phyloP scores from a whole-genome alignment of 352 stramenopile species.

The Globisporangium recalcitrans region DNA sequence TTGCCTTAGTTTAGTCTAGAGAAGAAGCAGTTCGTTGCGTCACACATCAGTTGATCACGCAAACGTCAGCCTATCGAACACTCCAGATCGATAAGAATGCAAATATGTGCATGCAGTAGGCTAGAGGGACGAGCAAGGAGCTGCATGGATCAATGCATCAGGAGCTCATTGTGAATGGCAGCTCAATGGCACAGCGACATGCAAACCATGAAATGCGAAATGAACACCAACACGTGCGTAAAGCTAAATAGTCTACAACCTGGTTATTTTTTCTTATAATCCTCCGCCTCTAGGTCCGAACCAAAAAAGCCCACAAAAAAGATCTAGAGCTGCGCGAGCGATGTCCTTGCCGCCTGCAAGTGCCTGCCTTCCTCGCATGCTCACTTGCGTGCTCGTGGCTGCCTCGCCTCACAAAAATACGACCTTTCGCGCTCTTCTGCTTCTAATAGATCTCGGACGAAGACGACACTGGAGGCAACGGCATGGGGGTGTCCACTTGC shows the following conservation, averaged over 20 bases:
- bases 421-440: not conserved
- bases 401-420: conserved; percentile 1
- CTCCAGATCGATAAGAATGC: conserved; percentile 8
- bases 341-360: not conserved
- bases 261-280: conserved; percentile 21
- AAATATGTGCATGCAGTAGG: no score
- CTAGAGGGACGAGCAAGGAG: not conserved
- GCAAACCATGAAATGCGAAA: not conserved
- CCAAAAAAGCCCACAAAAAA: conserved; percentile 2
- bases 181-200: not conserved
- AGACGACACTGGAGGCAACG: conserved; percentile 1
- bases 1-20: not conserved
- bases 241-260: conserved; percentile 49
- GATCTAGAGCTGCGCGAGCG: not conserved
- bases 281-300: not conserved
- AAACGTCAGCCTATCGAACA: not conserved
- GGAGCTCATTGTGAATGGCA: no score
- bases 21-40: not conserved
- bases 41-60: conserved; percentile 4
- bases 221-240: conserved; percentile 16
- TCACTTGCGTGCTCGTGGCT: not conserved
- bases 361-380: no score
- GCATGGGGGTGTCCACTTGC: conserved; percentile 6
- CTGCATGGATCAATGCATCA: not conserved
- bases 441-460: conserved; percentile 29